Evolutionary conservation across 345 rosid species (phyloP), one percentile per base, ranked within the genome.

Genomic region (Dovyalis caffra): DNA sequence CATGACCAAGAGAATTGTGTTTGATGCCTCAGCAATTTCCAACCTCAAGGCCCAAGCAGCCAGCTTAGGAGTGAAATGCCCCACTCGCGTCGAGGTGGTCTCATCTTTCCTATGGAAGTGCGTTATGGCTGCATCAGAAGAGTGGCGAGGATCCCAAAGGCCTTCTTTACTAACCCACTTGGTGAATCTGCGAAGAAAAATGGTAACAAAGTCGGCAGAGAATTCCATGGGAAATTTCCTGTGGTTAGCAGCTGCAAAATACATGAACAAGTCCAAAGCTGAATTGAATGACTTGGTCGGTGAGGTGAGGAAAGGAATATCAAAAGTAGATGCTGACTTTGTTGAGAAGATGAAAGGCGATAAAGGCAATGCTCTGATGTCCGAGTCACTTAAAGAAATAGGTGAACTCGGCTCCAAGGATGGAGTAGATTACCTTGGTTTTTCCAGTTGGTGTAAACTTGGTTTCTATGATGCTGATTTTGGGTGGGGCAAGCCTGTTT

Each of bases 401-500:
- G 74, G 40, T 0, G 79, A 72, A 43, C 3, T 69, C 3, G 76
- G 66, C 0, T 56, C 73, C 12, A 40, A 37, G 74, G 72, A 64
- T n/a, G 83, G 45, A 51, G 76, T 16, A 3, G 84, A 85, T 20
- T 33, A 11, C 33, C 56, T 73, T 10, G 84, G 78, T 28, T 83
- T 87, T 33, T 74, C 68, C 57, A 80, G 85, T 45, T 84, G 86
- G 86, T 82, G 90, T 32, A 85, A 74, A 9, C 29, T 84, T 26
- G 82, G 77, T 3, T 80, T 65, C 31, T 82, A 80, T 33, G 78
- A 71, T 20, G 71, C 64, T 38, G 83, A 85, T 76, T 87, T 82
- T 76, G 85, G 91, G 29, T 82, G 88, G 84, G 87, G 82, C 21
- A 79, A 75, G 38, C 88, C 86, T 43, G 56, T 66, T 0, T 87